Evolutionary conservation across 495 filamentous ascomycete species (phyloP).

Genomic region (Penicillium maclennaniae): DNA sequence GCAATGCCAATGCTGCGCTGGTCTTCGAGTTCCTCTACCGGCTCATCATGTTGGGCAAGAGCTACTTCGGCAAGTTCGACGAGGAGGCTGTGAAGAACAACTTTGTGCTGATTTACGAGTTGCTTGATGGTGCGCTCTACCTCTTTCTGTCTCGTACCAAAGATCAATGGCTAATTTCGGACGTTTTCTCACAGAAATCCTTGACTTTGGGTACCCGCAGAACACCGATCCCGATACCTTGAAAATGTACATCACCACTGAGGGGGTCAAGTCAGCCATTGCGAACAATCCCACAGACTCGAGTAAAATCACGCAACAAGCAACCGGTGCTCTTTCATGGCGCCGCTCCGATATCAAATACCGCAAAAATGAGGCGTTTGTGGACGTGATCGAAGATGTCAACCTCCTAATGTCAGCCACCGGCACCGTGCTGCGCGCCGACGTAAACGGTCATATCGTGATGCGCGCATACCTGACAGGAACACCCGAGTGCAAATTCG

Average conservation of each 20-base stretch:
- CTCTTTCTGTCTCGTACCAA: background rate
- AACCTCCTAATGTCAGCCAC: constrained; percentile 98
- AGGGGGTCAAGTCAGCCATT: constrained; percentile 95
- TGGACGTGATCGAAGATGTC: constrained; percentile 99
- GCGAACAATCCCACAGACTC: constrained; percentile 69
- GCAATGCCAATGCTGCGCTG: constrained; percentile 98
- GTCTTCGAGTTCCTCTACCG: constrained; percentile 98
- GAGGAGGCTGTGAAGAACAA: constrained; percentile 99
- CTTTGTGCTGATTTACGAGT: constrained; percentile 97
- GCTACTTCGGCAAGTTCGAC: constrained; percentile 98
- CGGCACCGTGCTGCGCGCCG: constrained; percentile 90
- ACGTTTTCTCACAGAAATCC: constrained; percentile 63
- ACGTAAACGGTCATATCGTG: constrained; percentile 95
- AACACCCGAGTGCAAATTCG: constrained; percentile 98
- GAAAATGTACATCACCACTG: constrained; percentile 99
- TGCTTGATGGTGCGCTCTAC: constrained; percentile 73
- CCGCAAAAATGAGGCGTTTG: constrained; percentile 98
- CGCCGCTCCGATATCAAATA: constrained; percentile 96
- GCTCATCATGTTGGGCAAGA: constrained; percentile 81
- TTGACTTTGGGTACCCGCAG: constrained; percentile 99
- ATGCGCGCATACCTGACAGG: constrained; percentile 98
- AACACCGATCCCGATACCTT: constrained; percentile 98
- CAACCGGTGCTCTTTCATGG: constrained; percentile 96
- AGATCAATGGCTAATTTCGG: background rate
- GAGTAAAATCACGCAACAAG: constrained; percentile 98